Evolutionary conservation across 805 yeast species (phyloP).

Genomic region (Ogataea nitratoaversa): DNA sequence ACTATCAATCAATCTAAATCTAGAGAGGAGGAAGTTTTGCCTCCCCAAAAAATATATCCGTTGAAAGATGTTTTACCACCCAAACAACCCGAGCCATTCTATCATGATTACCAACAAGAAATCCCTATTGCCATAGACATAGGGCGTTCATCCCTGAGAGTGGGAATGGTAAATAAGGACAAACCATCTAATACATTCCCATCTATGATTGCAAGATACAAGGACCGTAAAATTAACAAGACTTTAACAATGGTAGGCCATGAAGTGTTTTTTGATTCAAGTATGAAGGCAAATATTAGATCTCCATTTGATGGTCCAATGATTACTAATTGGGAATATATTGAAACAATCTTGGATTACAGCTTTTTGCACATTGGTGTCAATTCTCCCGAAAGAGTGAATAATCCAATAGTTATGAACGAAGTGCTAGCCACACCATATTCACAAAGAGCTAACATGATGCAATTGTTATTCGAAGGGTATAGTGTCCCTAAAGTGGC

Average conservation of each 20-base stretch:
- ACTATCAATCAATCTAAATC: slow-evolving; percentile 7
- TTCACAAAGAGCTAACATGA: slow-evolving; percentile 67
- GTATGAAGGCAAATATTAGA: slow-evolving; percentile 62
- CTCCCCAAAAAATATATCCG: slow-evolving; percentile 40
- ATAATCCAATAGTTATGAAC: slow-evolving; percentile 76
- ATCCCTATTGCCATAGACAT: slow-evolving; percentile 87
- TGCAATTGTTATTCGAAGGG: slow-evolving; percentile 81
- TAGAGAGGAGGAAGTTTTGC: slow-evolving; percentile 27
- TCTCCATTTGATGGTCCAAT: slow-evolving; percentile 85
- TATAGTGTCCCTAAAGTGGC: slow-evolving; percentile 71
- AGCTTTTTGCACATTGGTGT: slow-evolving; percentile 78
- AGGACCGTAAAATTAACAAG: slow-evolving; percentile 68
- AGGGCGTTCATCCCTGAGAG: slow-evolving; percentile 60
- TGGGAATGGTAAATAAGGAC: slow-evolving; percentile 48
- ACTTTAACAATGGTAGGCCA: slow-evolving; percentile 75
- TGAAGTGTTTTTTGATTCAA: slow-evolving; percentile 69
- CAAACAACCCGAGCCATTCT: slow-evolving; percentile 41
- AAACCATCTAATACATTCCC: slow-evolving; percentile 66
- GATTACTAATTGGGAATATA: slow-evolving; percentile 88
- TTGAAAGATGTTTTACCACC: slow-evolving; percentile 40
- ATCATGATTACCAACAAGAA: slow-evolving; percentile 42
- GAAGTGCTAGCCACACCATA: slow-evolving; percentile 73
- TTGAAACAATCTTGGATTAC: slow-evolving; percentile 80
- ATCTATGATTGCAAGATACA: slow-evolving; percentile 60
- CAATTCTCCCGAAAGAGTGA: slow-evolving; percentile 44